Evolutionary conservation across 2,329 filamentous ascomycete genomes (phyloP).

Genomic region (Venturia asperata): DNA sequence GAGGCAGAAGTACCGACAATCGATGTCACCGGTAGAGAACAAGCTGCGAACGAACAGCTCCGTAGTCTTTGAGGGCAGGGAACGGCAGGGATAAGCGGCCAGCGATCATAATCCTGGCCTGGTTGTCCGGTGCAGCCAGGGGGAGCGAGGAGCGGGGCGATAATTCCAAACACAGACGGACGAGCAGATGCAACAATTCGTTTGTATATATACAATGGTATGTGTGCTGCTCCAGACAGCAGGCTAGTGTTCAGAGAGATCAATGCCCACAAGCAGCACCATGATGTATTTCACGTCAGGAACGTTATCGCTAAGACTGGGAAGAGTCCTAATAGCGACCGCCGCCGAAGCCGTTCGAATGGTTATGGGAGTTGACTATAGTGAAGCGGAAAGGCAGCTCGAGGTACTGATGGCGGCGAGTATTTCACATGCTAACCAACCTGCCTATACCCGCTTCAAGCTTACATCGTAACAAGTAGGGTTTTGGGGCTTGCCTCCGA

Average conservation of each 20-base stretch:
- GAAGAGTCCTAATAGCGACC: background rate
- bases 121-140: background rate
- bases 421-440: background rate
- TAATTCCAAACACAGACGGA: background rate
- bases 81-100: no score
- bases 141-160: background rate
- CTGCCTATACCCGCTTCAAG: constrained; percentile 1
- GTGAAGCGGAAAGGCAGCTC: background rate
- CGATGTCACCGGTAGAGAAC: background rate
- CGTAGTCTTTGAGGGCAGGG: no score
- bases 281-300: background rate
- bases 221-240: background rate
- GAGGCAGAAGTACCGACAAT: background rate
- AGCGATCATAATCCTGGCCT: no score
- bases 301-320: no score
- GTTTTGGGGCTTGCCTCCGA: background rate
- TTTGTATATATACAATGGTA: background rate
- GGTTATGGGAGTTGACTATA: background rate
- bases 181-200: background rate
- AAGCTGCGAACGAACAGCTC: no score
- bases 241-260: no score
- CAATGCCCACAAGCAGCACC: background rate
- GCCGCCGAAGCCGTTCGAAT: background rate
- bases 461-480: background rate
- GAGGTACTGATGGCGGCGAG: background rate